A percentile compares a stretch with the other conserved stretches of the same genome.
Evolutionary conservation across 441 rosid species (phyloP).

Genomic region (Pelargonium cotyledonis): DNA sequence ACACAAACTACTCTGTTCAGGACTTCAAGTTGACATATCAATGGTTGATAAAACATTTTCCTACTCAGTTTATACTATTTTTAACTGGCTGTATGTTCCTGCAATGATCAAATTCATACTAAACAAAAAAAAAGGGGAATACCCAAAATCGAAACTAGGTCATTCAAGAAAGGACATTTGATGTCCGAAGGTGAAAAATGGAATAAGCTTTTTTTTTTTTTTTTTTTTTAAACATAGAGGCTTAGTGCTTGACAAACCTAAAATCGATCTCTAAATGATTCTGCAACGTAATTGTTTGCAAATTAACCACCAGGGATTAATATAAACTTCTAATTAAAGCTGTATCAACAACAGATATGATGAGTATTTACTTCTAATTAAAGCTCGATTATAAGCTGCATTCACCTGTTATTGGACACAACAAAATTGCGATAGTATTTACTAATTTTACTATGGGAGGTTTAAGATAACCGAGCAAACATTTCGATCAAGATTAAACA

Average conservation of each 20-base stretch:
- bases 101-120: neutral
- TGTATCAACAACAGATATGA: neutral
- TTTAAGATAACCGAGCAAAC: no score
- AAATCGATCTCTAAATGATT: neutral
- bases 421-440: neutral
- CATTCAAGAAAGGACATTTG: neutral
- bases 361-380: no score
- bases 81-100: neutral
- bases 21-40: no score
- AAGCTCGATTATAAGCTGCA: constrained; percentile 71
- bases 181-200: neutral
- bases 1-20: no score
- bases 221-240: neutral
- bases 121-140: neutral
- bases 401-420: constrained; percentile 42
- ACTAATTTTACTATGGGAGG: no score
- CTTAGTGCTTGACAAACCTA: constrained; percentile 7
- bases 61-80: no score
- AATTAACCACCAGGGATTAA: neutral
- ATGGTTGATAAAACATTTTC: no score
- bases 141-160: neutral
- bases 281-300: neutral
- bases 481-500: no score
- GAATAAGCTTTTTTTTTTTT: no score
- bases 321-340: neutral